Evolutionary conservation across 1,284 basidiomycete species (phyloP).

Genomic region (Waitea zeae): DNA sequence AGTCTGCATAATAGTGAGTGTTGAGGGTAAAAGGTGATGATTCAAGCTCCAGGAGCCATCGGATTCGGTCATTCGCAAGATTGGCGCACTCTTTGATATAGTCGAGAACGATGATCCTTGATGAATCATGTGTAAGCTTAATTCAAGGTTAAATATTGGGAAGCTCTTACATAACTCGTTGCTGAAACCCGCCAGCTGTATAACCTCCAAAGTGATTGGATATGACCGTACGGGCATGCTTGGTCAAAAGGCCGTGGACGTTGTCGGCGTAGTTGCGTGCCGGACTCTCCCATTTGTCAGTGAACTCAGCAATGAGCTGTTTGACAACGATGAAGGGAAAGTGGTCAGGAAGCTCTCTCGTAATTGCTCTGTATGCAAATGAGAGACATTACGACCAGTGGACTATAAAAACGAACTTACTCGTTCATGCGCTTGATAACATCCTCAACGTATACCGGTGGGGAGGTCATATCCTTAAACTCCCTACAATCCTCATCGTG

Average conservation of each 20-base stretch:
- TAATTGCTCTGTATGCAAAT: constrained; percentile 28
- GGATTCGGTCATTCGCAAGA: constrained; percentile 20
- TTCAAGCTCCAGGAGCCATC: constrained; percentile 14
- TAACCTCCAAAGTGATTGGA: constrained; percentile 30
- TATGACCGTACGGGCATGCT: constrained; percentile 24
- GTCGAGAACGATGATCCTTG: constrained; percentile 26
- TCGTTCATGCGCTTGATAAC: constrained; percentile 27
- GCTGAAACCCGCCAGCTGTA: constrained; percentile 31
- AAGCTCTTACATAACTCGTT: constrained; percentile 29
- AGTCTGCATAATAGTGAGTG: constrained; percentile 14
- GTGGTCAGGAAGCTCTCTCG: constrained; percentile 48
- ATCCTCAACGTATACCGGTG: constrained; percentile 34
- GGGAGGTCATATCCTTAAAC: constrained; percentile 4
- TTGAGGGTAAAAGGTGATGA: constrained; percentile 16
- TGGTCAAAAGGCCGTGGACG: constrained; percentile 20
- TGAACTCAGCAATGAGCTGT: constrained; percentile 26
- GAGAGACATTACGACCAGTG: no score
- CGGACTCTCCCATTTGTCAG: constrained; percentile 30
- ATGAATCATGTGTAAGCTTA: not conserved
- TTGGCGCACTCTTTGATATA: constrained; percentile 26
- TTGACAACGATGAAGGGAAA: constrained; percentile 45
- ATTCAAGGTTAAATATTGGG: not conserved
- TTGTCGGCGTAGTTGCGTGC: constrained; percentile 28
- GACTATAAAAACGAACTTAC: constrained; percentile 20
- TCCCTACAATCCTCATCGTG: constrained; percentile 16